Base-by-base conservation (phyloP, 2,329 filamentous ascomycete species). In the Monosporascus sp. region DNA sequence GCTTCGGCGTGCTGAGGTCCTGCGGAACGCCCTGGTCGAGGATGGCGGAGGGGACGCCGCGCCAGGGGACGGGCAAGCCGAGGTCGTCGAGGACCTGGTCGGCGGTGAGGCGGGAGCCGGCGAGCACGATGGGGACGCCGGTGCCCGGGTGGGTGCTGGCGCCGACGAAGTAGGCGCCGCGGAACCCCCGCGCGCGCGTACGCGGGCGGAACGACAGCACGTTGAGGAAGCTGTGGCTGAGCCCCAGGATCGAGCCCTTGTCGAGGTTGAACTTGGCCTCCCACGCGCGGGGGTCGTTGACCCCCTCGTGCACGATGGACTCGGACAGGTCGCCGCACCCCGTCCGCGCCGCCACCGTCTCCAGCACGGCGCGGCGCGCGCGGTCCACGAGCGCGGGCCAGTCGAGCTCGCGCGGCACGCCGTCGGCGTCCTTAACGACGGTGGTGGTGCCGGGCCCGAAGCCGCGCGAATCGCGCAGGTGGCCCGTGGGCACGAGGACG, bases 141-240 rank as follows among this genome's bases (percentile, higher is more conserved):
- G 87, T 90, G 1, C 88, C 88, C 0, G 88, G 87, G 71, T 91
- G 87, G 20, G 87, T 88, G 63, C 82, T 87, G 1, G 87, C 87
- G 37, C 87, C 87, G 0, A 90, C 88, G 63, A 91, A 90, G 64
- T 89, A 89, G 24, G 85, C 68, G 3, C 74, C 72, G 14, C 71
- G 59, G 18, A 85, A 71, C 5, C 72, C 74, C 5, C 70, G 61
- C 35, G 85, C 74, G 58, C 74, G 73, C 0, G 83, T 87, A 41
- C 75, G 73, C 0, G 86, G 86, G 1, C 86, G 74, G 73, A 88
- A 88, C 37, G 78, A 78, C 0, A 89, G 75, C 15, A 88, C 85
- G 63, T 89, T 88, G 74, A 88, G 88, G 73, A 91, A 90, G 31
- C 78, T 81, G 70, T 91, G 87, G 18, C 79, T 83, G 1, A 91